Evolutionary conservation across 2,329 filamentous ascomycete species (phyloP), one percentile per base, ranked within the genome.

Genomic region (Colletotrichum zoysiae): DNA sequence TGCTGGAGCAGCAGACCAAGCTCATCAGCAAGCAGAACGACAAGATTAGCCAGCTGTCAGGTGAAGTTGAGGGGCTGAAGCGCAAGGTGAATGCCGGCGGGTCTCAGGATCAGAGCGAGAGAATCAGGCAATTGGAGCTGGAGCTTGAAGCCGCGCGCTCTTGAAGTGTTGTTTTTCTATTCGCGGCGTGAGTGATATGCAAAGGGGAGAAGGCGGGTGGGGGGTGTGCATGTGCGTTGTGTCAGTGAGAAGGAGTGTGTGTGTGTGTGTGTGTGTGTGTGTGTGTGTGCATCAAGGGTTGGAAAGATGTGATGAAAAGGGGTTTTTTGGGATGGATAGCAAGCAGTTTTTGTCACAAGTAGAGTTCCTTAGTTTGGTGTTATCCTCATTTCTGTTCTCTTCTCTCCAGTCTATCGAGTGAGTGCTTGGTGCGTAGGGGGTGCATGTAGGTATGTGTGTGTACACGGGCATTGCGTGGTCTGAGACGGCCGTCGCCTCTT

Each of bases 11-110:
- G 74, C 95, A 97, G 83, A 93, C 89, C 67, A 90, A 89, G 84
- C 90, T 94, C 75, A 93, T 97, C 78, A 89, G 86, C 73, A 86
- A 89, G n/a, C 93, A 97, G 82, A 92, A 89, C 61, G 88, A 93
- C 78, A 91, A 95, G 80, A 94, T 97, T 76, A 86, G 86, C 61
- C 85, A 86, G 38, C 83, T 97, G 59, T 89, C 92, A 3, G 82
- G 85, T 40, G 93, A 97, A 81, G 91, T 97, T 18, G 94, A 96
- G 78, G 87, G 88, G 20, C 86, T 98, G 76, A 97, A 97, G 88
- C 90, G 90, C 82, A 92, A 90, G 81, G 86, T 95, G 71, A 89
- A 88, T n/a, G 76, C 80, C 1, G 80, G 81, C 26, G 79, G 83
- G 38, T 84, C 85, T 18, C 85, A 88, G 76, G 90, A 91, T 78